Conservation (phyloP, 1,284 basidiomycete species). For the Cutaneotrichosporon curvatum region DNA sequence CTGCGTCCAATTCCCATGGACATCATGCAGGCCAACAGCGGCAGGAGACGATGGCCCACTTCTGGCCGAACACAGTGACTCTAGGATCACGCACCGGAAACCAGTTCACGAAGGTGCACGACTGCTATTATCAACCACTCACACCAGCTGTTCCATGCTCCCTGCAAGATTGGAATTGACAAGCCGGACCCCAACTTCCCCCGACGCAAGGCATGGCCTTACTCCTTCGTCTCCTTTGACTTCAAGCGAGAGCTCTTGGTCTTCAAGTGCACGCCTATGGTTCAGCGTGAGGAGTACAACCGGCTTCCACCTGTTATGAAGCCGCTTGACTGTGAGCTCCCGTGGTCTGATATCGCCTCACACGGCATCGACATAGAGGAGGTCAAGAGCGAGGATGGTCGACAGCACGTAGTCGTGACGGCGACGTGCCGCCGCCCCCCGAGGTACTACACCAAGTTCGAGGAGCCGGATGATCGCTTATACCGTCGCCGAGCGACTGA, state of each 20-base stretch:
- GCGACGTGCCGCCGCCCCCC: conserved; percentile 35
- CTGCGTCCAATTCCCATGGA: no score
- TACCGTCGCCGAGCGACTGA: conserved; percentile 34
- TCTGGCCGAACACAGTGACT: conserved; percentile 1
- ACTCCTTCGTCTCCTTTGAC: conserved; percentile 36
- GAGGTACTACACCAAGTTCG: conserved; percentile 28
- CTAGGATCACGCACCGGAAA: conserved; percentile 3
- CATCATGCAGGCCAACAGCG: no score
- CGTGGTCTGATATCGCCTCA: conserved; percentile 35
- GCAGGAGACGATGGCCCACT: no score
- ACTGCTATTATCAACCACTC: background rate
- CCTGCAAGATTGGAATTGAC: background rate
- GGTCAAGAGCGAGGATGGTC: background rate
- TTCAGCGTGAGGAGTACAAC: background rate
- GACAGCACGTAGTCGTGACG: conserved; percentile 25
- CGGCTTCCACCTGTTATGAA: conserved; percentile 25
- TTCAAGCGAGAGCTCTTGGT: conserved; percentile 28
- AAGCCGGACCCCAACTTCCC: background rate
- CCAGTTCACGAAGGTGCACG: conserved; percentile 1
- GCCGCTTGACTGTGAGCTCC: conserved; percentile 35
- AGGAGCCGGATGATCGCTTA: conserved; percentile 1
- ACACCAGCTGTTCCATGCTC: background rate
- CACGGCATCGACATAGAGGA: conserved; percentile 31
- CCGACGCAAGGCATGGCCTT: background rate
- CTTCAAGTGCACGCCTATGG: conserved; percentile 11